Evolutionary conservation across 108 stramenopile genomes (phyloP), one percentile per base, ranked within the genome.

Genomic region (Schizochytrium sp.): DNA sequence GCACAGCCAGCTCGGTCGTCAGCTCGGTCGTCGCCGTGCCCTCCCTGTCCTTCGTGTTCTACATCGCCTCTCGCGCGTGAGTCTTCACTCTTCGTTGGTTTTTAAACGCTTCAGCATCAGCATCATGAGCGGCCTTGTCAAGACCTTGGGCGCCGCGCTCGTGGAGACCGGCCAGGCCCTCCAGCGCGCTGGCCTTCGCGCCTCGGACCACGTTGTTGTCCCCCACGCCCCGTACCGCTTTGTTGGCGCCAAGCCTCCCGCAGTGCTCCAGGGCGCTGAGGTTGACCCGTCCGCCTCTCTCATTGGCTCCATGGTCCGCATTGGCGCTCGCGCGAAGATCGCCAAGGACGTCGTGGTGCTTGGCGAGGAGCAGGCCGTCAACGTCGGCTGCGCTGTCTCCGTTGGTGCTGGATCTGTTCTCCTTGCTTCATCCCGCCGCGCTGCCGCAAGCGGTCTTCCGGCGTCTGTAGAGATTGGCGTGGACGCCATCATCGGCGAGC

Each of bases 111-210:
- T 58, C 57, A 17, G 64, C 10, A 38, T 7, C 19, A 69, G 28
- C 28, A 28, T 28, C 42, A 69, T 69, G 64, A 69, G 44, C 64
- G 5, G 44, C 12, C 12, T 83, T 17, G 76, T 10, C 50, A 83
- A 83, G 76, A 40, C 28, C 50, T 47, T 83, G 76, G 76, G 76
- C 76, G 53, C n/a, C 50, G 28, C 40, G 3, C 76, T 83, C 50
- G 50, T 83, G 76, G 76, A 83, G 76, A 47, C 76, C 8, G 76
- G 76, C 17, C 76, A 83, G 76, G 76, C 76, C 50, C 5, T 83
- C 50, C 76, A 83, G 76, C 76, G 76, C 47, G 50, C 53, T 8
- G 76, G 76, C 50, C 50, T 83, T 7, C 76, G 76, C 53, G 53
- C 28, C 17, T 47, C 50, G 8, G 28, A 55, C 28, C 10, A 55